A percentile compares a stretch with the other conserved stretches of the same genome.
These are phyloP conservation scores for Trametes cinnabarina DNA, from an alignment of 768 basidiomycete genomes.

Conservation along the genomic window DNA sequence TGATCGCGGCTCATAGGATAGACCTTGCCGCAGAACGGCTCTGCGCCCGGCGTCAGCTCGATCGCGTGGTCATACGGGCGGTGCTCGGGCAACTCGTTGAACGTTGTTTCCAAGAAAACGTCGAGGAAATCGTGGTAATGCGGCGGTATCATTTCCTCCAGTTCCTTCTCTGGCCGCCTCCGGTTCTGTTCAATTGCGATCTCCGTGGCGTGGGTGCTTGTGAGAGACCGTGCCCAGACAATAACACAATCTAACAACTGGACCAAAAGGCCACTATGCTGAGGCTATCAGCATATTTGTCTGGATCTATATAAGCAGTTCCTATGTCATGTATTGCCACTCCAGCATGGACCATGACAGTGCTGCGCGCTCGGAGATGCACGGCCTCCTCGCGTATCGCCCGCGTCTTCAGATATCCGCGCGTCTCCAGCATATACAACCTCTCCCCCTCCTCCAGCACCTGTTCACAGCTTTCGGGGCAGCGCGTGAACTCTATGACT, in stretches of 20 bases:
- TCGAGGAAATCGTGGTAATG: slow-evolving; percentile 11
- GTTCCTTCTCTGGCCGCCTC: not conserved
- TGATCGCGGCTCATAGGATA: slow-evolving; percentile 20
- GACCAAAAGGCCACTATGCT: too few relatives aligned
- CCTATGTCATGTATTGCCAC: not conserved
- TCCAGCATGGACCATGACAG: too few relatives aligned
- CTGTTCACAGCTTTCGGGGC: slow-evolving; percentile 1
- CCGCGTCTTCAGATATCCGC: not conserved
- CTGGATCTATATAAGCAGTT: too few relatives aligned
- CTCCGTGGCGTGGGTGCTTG: too few relatives aligned
- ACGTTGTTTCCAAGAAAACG: not conserved
- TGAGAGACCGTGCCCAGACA: too few relatives aligned
- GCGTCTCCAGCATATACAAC: slow-evolving; percentile 1
- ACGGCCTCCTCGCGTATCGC: not conserved
- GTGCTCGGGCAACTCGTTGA: slow-evolving; percentile 9
- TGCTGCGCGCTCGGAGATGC: not conserved
- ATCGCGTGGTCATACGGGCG: slow-evolving; percentile 21
- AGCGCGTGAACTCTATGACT: slow-evolving; percentile 6
- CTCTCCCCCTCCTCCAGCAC: not conserved
- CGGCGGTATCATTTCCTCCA: slow-evolving; percentile 12
- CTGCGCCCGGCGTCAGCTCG: slow-evolving; percentile 13
- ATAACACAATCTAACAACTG: too few relatives aligned
- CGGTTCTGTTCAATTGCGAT: slow-evolving; percentile 11
- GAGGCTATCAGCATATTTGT: too few relatives aligned
- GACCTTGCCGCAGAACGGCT: slow-evolving; percentile 11